These are phyloP conservation scores for Scheffersomyces lignosus DNA, from an alignment of 805 yeast genomes.

Conservation along the genomic window DNA sequence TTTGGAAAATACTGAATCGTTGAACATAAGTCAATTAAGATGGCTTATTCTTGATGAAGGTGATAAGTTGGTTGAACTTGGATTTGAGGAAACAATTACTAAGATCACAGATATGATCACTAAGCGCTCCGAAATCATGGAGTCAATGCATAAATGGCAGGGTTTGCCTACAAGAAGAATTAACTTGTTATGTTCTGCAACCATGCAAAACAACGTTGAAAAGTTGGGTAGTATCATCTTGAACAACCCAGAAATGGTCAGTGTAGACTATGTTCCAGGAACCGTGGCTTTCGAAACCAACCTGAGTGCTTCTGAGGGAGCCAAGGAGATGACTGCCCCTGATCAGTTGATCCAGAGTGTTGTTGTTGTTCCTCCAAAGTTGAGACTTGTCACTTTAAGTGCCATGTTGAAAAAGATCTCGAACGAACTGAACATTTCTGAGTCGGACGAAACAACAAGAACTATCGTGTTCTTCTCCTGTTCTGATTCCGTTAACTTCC, in stretches of 20 bases:
- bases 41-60: conserved; percentile 97
- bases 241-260: conserved; percentile 69
- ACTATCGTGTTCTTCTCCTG: conserved; percentile 89
- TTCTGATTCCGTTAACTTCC: conserved; percentile 95
- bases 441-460: conserved; percentile 38
- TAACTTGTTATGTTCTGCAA: conserved; percentile 91
- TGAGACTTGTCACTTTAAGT: conserved; percentile 79
- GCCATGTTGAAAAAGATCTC: conserved; percentile 56
- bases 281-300: conserved; percentile 32
- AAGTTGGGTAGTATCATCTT: conserved; percentile 79
- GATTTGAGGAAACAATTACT: conserved; percentile 90
- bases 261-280: conserved; percentile 30
- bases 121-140: conserved; percentile 38
- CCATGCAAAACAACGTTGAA: conserved; percentile 77
- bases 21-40: conserved; percentile 71
- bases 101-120: conserved; percentile 67
- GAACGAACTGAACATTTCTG: conserved; percentile 8
- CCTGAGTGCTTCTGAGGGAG: conserved; percentile 14
- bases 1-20: conserved; percentile 79
- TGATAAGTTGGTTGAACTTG: conserved; percentile 91
- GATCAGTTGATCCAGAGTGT: conserved; percentile 84
- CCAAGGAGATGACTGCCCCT: conserved; percentile 58
- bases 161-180: conserved; percentile 68
- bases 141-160: conserved; percentile 42
- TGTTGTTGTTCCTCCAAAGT: conserved; percentile 87